These are phyloP conservation scores for Physaria fendleri DNA, from an alignment of 345 rosid genomes.

Conservation along the genomic window DNA sequence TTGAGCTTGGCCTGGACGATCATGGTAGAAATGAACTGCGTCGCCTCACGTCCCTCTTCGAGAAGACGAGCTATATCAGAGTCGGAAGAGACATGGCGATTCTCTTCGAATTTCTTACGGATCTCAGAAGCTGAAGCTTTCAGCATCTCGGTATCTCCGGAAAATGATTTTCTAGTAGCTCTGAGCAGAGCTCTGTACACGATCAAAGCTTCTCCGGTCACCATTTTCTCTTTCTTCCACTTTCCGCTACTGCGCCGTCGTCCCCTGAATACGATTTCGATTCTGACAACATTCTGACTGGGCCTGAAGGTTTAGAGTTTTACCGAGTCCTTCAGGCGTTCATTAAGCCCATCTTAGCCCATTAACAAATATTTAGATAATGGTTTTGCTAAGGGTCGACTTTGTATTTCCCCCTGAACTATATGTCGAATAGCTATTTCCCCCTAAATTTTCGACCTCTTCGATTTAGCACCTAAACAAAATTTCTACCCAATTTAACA, in stretches of 20 bases:
- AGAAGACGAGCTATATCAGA: slow-evolving; percentile 62
- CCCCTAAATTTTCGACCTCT: too few relatives aligned
- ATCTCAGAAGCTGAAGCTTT: slow-evolving; percentile 62
- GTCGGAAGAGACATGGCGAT: slow-evolving; percentile 55
- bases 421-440: too few relatives aligned
- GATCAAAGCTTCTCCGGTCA: slow-evolving; percentile 43
- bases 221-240: slow-evolving; percentile 30
- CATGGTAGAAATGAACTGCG: slow-evolving; percentile 72
- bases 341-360: too few relatives aligned
- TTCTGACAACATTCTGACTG: too few relatives aligned
- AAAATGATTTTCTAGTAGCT: slow-evolving; percentile 68
- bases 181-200: slow-evolving; percentile 68
- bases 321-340: too few relatives aligned
- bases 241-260: not conserved
- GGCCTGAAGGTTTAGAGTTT: too few relatives aligned
- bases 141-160: slow-evolving; percentile 69
- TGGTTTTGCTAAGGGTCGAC: too few relatives aligned
- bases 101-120: slow-evolving; percentile 76
- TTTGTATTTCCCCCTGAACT: too few relatives aligned
- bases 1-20: slow-evolving; percentile 92
- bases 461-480: too few relatives aligned
- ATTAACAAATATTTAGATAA: too few relatives aligned
- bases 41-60: slow-evolving; percentile 82
- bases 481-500: too few relatives aligned
- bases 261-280: too few relatives aligned